Base-by-base conservation (phyloP, 441 rosid genomes). In the Aquilaria agallochum region DNA sequence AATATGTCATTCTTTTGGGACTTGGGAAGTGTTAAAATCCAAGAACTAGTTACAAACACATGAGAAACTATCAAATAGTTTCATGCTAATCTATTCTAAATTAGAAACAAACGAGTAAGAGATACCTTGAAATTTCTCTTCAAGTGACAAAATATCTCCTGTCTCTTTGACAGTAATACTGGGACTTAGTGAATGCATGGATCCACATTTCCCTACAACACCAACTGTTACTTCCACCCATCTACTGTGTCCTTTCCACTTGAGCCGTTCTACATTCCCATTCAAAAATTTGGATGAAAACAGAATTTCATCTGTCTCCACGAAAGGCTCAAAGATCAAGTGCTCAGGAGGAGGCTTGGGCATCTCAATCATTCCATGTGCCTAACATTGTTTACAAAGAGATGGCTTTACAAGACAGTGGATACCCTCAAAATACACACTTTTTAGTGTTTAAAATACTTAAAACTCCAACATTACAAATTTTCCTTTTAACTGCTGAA, bases 151-250 rank as follows among this genome's bases (percentile, higher is more conserved):
- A 71, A 94, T 94, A 68, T 81, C 97, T 14, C 99, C 97, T 56
- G 80, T 66, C 87, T 91, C 99, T 73, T 94, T 94, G 60, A 94
- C 94, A 45, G 96, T 91, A 56, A 91, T 71, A 72, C 99, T 94
- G 50, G 97, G 96, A 76, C 83, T 89, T 60, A 94, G 69, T 1
- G 97, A 87, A 71, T 65, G 94, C 95, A 94, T 91, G 10, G 79
- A 81, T 70, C 97, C 96, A 64, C 59, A 61, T 63, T 77, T 82
- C 53, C 97, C 97, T 9, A 89, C 64, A 31, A 94, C 96, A 60
- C 97, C 99, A 58, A 87, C 96, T 5, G 97, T 94, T 72, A 94
- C 69, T 79, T 94, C 97, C 52, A 94, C 92, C 97, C 97, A 94
- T 58, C 83, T 76, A 63, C 74, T 91, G 27, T 47, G 52, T 73